These are phyloP conservation scores for Hura crepitans DNA, from an alignment of 441 rosid species.

Conservation along the genomic window DNA sequence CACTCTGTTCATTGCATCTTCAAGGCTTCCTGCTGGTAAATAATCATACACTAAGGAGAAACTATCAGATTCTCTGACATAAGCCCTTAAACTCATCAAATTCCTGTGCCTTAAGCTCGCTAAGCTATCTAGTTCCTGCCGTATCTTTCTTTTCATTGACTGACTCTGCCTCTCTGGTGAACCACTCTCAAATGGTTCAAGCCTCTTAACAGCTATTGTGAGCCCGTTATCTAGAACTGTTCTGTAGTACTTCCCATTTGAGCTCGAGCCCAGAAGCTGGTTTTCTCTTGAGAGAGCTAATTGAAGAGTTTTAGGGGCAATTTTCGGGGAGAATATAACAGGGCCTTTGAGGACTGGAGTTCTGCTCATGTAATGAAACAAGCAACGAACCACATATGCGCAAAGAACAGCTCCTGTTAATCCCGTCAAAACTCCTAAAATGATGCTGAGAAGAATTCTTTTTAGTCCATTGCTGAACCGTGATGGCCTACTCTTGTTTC, in stretches of 20 bases:
- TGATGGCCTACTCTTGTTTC: slow-evolving; percentile 28
- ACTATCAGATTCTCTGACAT: slow-evolving; percentile 65
- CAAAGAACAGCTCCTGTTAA: slow-evolving; percentile 47
- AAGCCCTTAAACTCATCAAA: slow-evolving; percentile 85
- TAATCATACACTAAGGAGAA: slow-evolving; percentile 82
- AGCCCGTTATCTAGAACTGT: slow-evolving; percentile 78
- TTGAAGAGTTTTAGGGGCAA: slow-evolving; percentile 64
- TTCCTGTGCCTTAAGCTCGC: slow-evolving; percentile 77
- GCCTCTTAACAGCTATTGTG: slow-evolving; percentile 70
- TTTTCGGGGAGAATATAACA: slow-evolving; percentile 76
- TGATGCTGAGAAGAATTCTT: slow-evolving; percentile 59
- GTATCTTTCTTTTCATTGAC: slow-evolving; percentile 63
- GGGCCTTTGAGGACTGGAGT: slow-evolving; percentile 93
- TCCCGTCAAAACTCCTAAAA: slow-evolving; percentile 64
- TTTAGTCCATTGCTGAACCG: slow-evolving; percentile 45
- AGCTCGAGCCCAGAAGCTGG: slow-evolving; percentile 73
- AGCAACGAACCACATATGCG: slow-evolving; percentile 52
- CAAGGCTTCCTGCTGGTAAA: slow-evolving; percentile 70
- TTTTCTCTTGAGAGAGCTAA: slow-evolving; percentile 62
- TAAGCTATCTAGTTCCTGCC: slow-evolving; percentile 73
- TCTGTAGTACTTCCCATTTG: slow-evolving; percentile 67
- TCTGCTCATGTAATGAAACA: slow-evolving; percentile 53
- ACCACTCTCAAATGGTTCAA: slow-evolving; percentile 59
- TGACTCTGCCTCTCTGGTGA: slow-evolving; percentile 56
- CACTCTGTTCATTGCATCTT: slow-evolving; percentile 71